Evolutionary conservation across 225 moss, liverwort and hornwort genomes (phyloP).

Genomic region (Ulota crispa): DNA sequence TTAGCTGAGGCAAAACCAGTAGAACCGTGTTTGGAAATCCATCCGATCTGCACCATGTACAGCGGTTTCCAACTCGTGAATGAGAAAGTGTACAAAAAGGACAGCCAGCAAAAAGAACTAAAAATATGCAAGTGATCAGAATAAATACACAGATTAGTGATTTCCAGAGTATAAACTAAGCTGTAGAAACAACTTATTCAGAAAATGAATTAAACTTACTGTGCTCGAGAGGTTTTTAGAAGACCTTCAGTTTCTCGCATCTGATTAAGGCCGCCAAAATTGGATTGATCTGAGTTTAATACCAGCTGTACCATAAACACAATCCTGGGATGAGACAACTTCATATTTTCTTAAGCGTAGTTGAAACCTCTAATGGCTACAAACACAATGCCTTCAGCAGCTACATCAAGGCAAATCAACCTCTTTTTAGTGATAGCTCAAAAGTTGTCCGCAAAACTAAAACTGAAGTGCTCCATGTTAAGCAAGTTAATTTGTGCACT

Average conservation of each 20-base stretch:
- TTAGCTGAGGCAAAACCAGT: slow-evolving; percentile 68
- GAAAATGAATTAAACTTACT: slow-evolving; percentile 42
- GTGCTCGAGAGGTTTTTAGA: slow-evolving; percentile 50
- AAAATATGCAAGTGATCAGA: background rate
- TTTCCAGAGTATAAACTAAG: background rate
- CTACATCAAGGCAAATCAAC: background rate
- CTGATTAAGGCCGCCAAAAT: slow-evolving; percentile 74
- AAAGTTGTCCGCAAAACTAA: background rate
- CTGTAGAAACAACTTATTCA: background rate
- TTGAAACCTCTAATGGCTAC: background rate
- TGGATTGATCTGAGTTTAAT: slow-evolving; percentile 73
- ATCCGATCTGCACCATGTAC: slow-evolving; percentile 60
- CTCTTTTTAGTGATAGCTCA: background rate
- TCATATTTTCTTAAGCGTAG: background rate
- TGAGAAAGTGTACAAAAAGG: background rate
- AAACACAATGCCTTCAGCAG: background rate
- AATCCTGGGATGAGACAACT: slow-evolving; percentile 15
- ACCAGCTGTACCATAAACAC: slow-evolving; percentile 58
- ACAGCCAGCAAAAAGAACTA: background rate
- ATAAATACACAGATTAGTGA: background rate
- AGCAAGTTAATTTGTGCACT: background rate
- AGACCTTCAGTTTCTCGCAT: slow-evolving; percentile 35
- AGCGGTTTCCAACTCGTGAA: background rate
- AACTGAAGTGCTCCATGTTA: background rate
- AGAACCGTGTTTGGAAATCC: slow-evolving; percentile 50